phyloP scores from a whole-genome alignment of 2,329 filamentous ascomycete species.

The Madurella mycetomatis region DNA sequence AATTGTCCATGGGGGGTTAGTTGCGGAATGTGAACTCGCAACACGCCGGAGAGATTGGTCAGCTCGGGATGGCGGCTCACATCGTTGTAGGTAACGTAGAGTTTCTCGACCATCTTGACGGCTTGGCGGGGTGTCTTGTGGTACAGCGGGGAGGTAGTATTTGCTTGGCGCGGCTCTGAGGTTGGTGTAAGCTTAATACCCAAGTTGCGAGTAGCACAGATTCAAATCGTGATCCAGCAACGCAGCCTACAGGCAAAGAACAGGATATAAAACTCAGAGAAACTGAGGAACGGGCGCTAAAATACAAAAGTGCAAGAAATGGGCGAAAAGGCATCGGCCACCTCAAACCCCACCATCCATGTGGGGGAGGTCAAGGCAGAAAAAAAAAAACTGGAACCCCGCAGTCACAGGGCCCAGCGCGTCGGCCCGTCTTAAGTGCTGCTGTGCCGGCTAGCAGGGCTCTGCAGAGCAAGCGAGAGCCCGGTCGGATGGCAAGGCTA shows the following conservation, averaged over 20 bases:
- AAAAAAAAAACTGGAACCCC: conserved; percentile 10
- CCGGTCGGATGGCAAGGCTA: too few relatives aligned
- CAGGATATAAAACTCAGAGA: too few relatives aligned
- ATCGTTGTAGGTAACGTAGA: conserved; percentile 91
- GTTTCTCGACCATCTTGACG: conserved; percentile 71
- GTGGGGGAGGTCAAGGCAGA: background rate
- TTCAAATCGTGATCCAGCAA: too few relatives aligned
- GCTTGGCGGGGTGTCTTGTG: conserved; percentile 8
- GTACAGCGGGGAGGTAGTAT: background rate
- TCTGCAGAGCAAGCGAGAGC: too few relatives aligned
- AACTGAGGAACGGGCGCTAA: too few relatives aligned
- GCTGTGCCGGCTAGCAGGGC: too few relatives aligned
- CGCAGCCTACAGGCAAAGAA: too few relatives aligned
- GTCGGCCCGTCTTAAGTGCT: too few relatives aligned
- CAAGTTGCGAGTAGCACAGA: background rate
- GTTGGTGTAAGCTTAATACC: background rate
- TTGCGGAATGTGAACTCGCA: background rate
- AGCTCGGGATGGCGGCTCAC: conserved; percentile 44
- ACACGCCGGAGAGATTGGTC: background rate
- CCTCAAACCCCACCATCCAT: background rate
- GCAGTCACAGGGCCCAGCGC: background rate
- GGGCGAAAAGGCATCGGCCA: background rate
- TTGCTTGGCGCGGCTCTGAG: conserved; percentile 2
- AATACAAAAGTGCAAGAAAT: background rate
- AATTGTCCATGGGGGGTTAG: background rate